phyloP scores from a whole-genome alignment of 2,329 filamentous ascomycete genomes.

The Exophiala sp. region DNA sequence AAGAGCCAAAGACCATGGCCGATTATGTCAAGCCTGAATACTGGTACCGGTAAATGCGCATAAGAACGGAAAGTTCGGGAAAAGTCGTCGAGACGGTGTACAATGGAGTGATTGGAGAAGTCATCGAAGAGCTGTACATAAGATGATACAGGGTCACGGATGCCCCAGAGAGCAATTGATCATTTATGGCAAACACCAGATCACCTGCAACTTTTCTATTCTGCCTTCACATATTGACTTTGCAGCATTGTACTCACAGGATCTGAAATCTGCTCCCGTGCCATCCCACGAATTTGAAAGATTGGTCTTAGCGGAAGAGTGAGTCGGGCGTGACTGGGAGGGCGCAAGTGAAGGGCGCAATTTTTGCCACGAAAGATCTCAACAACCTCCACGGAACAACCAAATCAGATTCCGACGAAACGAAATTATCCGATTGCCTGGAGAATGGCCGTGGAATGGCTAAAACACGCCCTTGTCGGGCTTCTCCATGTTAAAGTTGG shows the following conservation, averaged over 20 bases:
- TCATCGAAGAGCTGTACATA: slow-evolving; percentile 16
- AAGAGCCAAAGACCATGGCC: slow-evolving; percentile 93
- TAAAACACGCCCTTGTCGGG: background rate
- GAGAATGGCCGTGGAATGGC: background rate
- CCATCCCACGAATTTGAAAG: background rate
- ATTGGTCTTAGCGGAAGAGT: too few relatives aligned
- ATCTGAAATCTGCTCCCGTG: background rate
- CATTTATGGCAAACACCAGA: background rate
- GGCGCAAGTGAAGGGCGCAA: too few relatives aligned
- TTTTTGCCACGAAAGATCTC: too few relatives aligned
- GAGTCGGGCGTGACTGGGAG: too few relatives aligned
- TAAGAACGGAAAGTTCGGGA: background rate
- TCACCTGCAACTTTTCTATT: background rate
- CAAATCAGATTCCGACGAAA: background rate
- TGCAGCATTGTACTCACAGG: background rate
- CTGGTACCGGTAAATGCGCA: slow-evolving; percentile 58
- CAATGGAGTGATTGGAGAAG: background rate
- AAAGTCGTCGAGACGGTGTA: background rate
- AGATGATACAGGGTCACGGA: slow-evolving; percentile 3
- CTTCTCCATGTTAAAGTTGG: slow-evolving; percentile 7
- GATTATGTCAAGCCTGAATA: slow-evolving; percentile 96
- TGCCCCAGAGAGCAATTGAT: slow-evolving; percentile 10
- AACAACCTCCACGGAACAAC: too few relatives aligned
- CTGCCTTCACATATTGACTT: background rate
- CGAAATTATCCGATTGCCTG: background rate